Percentiles rank a stretch among this genome's conserved stretches.
Evolutionary conservation across 805 yeast species (phyloP).

Genomic region (Debaryomyces maramus): DNA sequence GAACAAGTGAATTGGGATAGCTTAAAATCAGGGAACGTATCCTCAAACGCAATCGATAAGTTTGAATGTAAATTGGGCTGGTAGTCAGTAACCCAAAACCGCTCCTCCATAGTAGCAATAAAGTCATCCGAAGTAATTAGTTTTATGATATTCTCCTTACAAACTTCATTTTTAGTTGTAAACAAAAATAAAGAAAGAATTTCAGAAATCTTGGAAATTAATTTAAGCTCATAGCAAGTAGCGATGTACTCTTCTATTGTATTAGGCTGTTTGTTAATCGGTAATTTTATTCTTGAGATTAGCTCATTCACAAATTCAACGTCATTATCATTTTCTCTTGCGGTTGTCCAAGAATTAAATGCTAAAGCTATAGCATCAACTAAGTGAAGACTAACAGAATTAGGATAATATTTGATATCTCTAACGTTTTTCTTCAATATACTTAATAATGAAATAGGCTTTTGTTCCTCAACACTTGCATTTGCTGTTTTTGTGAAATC

Average conservation of each 20-base stretch:
- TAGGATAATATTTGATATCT: constrained; percentile 55
- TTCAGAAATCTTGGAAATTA: constrained; percentile 70
- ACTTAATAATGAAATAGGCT: constrained; percentile 46
- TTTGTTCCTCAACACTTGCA: constrained; percentile 20
- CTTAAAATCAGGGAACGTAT: constrained; percentile 46
- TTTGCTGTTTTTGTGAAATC: constrained; percentile 22
- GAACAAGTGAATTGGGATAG: constrained; percentile 55
- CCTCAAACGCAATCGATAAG: constrained; percentile 46
- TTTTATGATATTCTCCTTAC: constrained; percentile 43
- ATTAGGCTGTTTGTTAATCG: constrained; percentile 14
- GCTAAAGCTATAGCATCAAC: constrained; percentile 75
- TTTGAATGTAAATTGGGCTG: constrained; percentile 46
- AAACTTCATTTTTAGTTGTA: constrained; percentile 48
- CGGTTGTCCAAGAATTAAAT: constrained; percentile 74
- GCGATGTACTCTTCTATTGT: constrained; percentile 26
- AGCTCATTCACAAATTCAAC: constrained; percentile 45
- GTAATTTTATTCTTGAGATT: constrained; percentile 31
- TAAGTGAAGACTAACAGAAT: constrained; percentile 62
- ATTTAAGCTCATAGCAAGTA: constrained; percentile 53
- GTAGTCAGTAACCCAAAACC: constrained; percentile 48
- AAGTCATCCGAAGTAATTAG: constrained; percentile 42
- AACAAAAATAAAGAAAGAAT: constrained; percentile 71
- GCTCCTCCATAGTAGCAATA: constrained; percentile 22
- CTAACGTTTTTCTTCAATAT: constrained; percentile 57
- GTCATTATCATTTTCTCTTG: constrained; percentile 54